Evolutionary conservation across 108 stramenopile genomes (phyloP).

Genomic region (Discostella stelligeroides): DNA sequence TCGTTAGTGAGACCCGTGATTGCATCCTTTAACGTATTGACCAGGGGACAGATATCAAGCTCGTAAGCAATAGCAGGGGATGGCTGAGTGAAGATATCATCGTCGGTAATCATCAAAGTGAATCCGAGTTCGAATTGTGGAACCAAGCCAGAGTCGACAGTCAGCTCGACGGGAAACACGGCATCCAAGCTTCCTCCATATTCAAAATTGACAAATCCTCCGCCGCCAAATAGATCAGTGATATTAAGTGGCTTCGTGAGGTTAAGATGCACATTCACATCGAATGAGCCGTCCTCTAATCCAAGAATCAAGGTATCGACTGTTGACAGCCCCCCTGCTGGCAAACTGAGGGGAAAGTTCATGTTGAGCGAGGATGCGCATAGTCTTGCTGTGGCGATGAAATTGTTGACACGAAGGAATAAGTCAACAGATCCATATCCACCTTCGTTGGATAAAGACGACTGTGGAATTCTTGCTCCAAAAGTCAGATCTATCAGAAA

Average conservation of each 20-base stretch:
- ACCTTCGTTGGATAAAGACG: not conserved
- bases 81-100: constrained; percentile 9
- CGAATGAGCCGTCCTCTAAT: not conserved
- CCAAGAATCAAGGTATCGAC: not conserved
- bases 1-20: not conserved
- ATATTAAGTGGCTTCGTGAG: not conserved
- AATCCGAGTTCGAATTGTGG: constrained; percentile 7
- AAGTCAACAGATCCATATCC: not conserved
- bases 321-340: not conserved
- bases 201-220: not conserved
- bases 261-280: not conserved
- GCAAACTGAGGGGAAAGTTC: not conserved
- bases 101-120: constrained; percentile 13
- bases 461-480: constrained; percentile 15
- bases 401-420: constrained; percentile 7
- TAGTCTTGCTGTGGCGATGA: not conserved
- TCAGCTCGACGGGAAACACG: not conserved
- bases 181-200: constrained; percentile 10
- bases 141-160: not conserved
- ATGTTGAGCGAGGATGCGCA: constrained; percentile 1
- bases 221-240: constrained; percentile 1
- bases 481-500: constrained; percentile 19
- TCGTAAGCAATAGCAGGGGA: constrained; percentile 3
- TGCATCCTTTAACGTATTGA: constrained; percentile 4
- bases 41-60: constrained; percentile 19